phyloP scores from a whole-genome alignment of 106 monocot genomes.

The Phalaenopsis equestris region DNA sequence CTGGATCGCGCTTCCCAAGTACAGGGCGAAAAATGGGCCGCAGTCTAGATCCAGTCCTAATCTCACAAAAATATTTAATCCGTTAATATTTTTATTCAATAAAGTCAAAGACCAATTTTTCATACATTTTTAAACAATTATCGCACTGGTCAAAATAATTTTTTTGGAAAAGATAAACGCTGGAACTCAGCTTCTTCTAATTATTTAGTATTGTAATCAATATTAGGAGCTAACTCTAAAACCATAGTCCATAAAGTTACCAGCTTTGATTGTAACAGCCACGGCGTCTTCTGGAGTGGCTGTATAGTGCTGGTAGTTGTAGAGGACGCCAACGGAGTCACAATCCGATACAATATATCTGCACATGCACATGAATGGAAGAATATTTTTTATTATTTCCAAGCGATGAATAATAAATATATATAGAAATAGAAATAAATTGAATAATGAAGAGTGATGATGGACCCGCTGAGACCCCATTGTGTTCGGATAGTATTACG shows the following conservation, averaged over 20 bases:
- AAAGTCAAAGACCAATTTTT: too few relatives aligned
- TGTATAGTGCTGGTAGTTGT: slow-evolving; percentile 12
- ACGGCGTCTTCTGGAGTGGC: slow-evolving; percentile 28
- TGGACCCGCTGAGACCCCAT: slow-evolving; percentile 48
- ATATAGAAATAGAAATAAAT: too few relatives aligned
- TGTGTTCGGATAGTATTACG: slow-evolving; percentile 19
- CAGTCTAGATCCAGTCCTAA: slow-evolving; percentile 74
- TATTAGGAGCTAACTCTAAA: too few relatives aligned
- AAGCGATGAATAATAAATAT: background rate
- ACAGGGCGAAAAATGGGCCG: slow-evolving; percentile 53
- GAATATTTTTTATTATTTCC: too few relatives aligned
- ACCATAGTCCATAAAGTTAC: slow-evolving; percentile 1
- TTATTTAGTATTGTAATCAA: too few relatives aligned
- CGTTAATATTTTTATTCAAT: too few relatives aligned
- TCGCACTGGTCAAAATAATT: too few relatives aligned
- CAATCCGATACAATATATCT: slow-evolving; percentile 64
- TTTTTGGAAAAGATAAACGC: too few relatives aligned
- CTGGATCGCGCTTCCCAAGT: slow-evolving; percentile 41
- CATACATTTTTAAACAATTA: background rate
- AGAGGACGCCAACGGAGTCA: slow-evolving; percentile 27
- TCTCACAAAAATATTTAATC: too few relatives aligned
- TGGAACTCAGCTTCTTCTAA: too few relatives aligned
- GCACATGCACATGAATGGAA: background rate
- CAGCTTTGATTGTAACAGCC: slow-evolving; percentile 29
- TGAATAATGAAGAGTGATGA: background rate